Conservation (phyloP, 148 eudicot species). For the Amaranthus hypochondriacus region DNA sequence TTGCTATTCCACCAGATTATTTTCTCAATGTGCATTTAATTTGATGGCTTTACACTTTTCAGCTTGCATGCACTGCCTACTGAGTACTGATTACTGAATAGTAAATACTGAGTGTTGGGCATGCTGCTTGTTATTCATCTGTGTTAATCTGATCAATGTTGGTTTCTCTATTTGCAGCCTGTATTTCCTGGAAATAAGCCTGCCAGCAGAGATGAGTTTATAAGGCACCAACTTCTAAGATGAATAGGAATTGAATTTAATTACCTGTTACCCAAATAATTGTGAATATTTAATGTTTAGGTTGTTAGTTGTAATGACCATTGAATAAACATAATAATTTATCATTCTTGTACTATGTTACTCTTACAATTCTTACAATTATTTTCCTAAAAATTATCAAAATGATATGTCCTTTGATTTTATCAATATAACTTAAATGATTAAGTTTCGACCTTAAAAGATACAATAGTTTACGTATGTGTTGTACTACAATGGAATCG, state of each 20-base stretch:
- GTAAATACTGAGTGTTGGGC: too few species aligned
- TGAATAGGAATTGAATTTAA: neutral
- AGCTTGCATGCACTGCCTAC: neutral
- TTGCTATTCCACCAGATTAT: neutral
- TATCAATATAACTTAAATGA: too few species aligned
- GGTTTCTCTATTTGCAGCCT: slow-evolving; percentile 27
- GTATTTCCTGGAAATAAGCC: slow-evolving; percentile 45
- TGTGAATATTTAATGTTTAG: slow-evolving; percentile 19
- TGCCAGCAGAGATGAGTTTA: slow-evolving; percentile 52
- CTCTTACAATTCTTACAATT: too few species aligned
- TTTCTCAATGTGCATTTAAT: neutral
- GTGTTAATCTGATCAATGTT: slow-evolving; percentile 4
- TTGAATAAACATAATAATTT: neutral
- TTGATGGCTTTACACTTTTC: neutral
- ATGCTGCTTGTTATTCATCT: neutral
- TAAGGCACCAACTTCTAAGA: slow-evolving; percentile 9
- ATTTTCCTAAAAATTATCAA: too few species aligned
- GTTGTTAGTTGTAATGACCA: neutral
- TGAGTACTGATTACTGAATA: too few species aligned
- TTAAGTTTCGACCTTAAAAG: too few species aligned
- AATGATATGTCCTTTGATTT: too few species aligned
- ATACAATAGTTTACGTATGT: too few species aligned
- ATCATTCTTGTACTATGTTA: too few species aligned
- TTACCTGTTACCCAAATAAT: neutral
- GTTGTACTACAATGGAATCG: too few species aligned